Percentiles rank a stretch among this genome's conserved stretches.
phyloP scores from a whole-genome alignment of 148 eudicot genomes.

The Fagopyrum tataricum region DNA sequence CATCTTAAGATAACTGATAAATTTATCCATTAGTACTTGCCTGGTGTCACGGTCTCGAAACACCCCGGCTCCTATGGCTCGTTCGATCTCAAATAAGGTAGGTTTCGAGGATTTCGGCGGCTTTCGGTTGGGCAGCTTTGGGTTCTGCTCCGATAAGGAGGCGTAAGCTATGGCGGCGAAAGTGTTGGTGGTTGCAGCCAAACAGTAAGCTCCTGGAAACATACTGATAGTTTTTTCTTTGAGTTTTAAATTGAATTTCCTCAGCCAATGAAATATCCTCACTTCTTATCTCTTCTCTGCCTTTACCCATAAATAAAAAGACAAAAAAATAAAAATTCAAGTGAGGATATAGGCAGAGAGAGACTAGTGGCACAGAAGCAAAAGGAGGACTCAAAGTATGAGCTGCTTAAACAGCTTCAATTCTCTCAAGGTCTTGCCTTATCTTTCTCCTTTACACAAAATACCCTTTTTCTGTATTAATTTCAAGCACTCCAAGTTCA shows the following conservation, averaged over 20 bases:
- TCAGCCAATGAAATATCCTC: background rate
- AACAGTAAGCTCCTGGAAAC: background rate
- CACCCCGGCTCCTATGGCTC: conserved; percentile 68
- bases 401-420: conserved; percentile 43
- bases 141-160: background rate
- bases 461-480: conserved; percentile 20
- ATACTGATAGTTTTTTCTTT: background rate
- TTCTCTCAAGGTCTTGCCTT: conserved; percentile 58
- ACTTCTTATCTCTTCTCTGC: background rate
- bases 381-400: conserved; percentile 19
- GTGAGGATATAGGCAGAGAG: background rate
- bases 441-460: conserved; percentile 27
- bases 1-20: background rate
- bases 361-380: conserved; percentile 15
- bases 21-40: conserved; percentile 15
- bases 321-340: background rate
- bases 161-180: background rate
- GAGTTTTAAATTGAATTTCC: background rate
- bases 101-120: background rate
- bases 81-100: conserved; percentile 41
- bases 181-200: conserved; percentile 4
- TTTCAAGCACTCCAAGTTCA: conserved; percentile 17
- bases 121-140: background rate
- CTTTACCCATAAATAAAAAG: background rate
- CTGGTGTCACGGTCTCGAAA: conserved; percentile 57